Evolutionary conservation across 768 basidiomycete species (phyloP).

Genomic region (Calocybe gangraenosa): DNA sequence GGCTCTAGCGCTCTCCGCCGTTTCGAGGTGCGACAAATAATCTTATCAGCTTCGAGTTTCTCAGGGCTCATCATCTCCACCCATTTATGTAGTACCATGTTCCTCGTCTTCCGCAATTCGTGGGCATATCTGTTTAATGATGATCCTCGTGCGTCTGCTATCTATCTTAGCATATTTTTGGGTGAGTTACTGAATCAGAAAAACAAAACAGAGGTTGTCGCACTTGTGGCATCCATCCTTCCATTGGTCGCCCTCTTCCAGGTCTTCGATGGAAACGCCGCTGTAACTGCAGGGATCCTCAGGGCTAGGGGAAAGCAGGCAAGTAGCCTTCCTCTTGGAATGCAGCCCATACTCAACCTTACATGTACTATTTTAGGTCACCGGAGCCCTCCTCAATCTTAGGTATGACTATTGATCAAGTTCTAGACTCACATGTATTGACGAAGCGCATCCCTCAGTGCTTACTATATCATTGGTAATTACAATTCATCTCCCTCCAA

Average conservation of each 20-base stretch:
- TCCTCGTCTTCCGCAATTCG: slow-evolving; percentile 48
- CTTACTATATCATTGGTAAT: slow-evolving; percentile 12
- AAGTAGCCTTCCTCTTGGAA: slow-evolving; percentile 4
- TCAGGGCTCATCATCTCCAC: not conserved
- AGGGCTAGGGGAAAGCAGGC: slow-evolving; percentile 79
- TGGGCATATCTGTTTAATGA: slow-evolving; percentile 76
- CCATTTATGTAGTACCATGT: slow-evolving; percentile 1
- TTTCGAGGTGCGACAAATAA: slow-evolving; percentile 47
- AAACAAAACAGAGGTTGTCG: slow-evolving; percentile 54
- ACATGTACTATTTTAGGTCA: slow-evolving; percentile 34
- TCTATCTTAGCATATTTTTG: too few species aligned
- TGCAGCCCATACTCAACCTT: not conserved
- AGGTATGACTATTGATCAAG: slow-evolving; percentile 33
- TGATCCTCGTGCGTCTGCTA: slow-evolving; percentile 44
- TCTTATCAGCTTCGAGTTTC: not conserved
- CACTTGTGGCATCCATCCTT: slow-evolving; percentile 60
- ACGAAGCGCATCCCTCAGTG: not conserved
- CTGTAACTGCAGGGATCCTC: slow-evolving; percentile 70
- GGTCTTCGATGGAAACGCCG: slow-evolving; percentile 73
- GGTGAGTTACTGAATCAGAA: too few species aligned
- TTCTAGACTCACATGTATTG: not conserved
- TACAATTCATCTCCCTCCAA: not conserved
- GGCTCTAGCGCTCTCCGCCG: slow-evolving; percentile 50
- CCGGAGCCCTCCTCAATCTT: slow-evolving; percentile 75
- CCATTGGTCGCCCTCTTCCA: slow-evolving; percentile 80